Percentiles rank a stretch among this genome's conserved stretches.
phyloP scores from a whole-genome alignment of 495 filamentous ascomycete species.

The Extremus antarcticus region DNA sequence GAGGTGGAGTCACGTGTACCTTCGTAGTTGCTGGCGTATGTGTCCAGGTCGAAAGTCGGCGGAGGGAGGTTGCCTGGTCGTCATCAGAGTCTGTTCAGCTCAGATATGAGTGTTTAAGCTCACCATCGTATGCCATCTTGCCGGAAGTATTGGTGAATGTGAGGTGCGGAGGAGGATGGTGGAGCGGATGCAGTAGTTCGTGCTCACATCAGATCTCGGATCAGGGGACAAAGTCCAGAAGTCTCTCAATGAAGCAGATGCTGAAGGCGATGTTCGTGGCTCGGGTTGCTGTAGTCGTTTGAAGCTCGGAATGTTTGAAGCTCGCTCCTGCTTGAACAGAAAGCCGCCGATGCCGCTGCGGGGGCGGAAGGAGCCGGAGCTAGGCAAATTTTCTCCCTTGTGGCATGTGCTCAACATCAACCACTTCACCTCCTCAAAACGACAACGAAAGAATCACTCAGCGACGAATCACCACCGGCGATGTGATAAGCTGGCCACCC shows the following conservation, averaged over 20 bases:
- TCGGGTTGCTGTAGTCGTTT: neutral
- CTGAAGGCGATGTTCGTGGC: neutral
- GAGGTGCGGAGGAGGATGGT: neutral
- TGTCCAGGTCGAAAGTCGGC: slow-evolving; percentile 87
- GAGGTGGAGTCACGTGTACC: slow-evolving; percentile 38
- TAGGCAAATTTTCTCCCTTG: neutral
- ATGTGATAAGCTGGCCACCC: neutral
- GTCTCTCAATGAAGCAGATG: too few relatives aligned
- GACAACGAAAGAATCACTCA: neutral
- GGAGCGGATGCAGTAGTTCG: neutral
- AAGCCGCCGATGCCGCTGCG: neutral
- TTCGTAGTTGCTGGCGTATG: slow-evolving; percentile 82
- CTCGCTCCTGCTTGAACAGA: neutral
- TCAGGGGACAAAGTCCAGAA: too few relatives aligned
- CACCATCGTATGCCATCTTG: slow-evolving; percentile 1
- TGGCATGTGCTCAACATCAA: neutral
- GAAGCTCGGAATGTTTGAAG: neutral
- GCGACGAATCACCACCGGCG: too few relatives aligned
- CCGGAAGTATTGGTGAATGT: too few relatives aligned
- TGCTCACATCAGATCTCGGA: too few relatives aligned
- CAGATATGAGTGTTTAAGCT: neutral
- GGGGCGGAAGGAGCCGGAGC: neutral
- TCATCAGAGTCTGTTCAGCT: slow-evolving; percentile 31
- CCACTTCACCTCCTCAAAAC: neutral
- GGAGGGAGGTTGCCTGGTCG: slow-evolving; percentile 20